Conservation (phyloP, 2,329 filamentous ascomycete genomes). For the Hypoxylon sp. region DNA sequence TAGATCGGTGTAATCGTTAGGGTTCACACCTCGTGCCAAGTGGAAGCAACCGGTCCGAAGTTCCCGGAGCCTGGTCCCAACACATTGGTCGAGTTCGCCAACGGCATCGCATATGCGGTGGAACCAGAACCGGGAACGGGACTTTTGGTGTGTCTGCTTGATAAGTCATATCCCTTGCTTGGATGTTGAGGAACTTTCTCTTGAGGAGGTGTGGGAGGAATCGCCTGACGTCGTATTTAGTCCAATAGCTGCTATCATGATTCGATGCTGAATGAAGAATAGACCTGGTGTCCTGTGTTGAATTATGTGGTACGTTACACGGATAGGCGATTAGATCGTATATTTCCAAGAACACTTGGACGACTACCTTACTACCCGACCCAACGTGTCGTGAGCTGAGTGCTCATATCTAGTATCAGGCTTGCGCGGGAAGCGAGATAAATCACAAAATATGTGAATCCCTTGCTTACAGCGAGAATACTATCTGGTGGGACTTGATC, state of each 20-base stretch:
- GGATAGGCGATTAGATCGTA: not conserved
- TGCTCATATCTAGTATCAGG: not conserved
- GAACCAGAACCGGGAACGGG: not conserved
- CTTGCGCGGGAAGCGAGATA: not conserved
- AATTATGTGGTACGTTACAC: not conserved
- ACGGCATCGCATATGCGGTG: not conserved
- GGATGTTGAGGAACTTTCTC: not conserved
- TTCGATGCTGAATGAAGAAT: not conserved
- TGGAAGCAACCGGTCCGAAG: not conserved
- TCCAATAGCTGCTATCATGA: not conserved
- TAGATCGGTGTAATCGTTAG: not conserved
- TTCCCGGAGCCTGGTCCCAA: not conserved
- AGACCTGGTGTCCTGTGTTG: not conserved
- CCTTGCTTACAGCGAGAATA: not conserved
- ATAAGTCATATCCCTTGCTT: conserved; percentile 1
- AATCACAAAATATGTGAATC: not conserved
- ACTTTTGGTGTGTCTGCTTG: not conserved
- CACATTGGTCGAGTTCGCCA: not conserved
- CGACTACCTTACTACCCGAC: not conserved
- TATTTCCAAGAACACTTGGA: not conserved
- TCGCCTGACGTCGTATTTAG: not conserved
- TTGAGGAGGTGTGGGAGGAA: not conserved
- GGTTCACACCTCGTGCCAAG: not conserved
- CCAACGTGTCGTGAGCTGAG: not conserved
- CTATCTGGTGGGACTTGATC: not conserved